Evolutionary conservation across 176 grass and related monocot genomes (phyloP).

Genomic region (Echinochloa phyllopogon): DNA sequence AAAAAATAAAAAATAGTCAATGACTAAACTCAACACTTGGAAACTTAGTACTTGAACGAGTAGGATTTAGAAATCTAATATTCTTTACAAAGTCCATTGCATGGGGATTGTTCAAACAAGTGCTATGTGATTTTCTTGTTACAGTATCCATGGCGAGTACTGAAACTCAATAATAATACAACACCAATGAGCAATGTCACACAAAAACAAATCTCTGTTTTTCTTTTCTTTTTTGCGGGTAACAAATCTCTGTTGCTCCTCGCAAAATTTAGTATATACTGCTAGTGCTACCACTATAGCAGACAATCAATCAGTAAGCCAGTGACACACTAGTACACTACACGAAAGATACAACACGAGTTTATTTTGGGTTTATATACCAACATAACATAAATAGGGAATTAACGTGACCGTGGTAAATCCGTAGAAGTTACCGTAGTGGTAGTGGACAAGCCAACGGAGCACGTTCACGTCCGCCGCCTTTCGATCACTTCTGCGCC

Average conservation of each 20-base stretch:
- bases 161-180: too few relatives aligned
- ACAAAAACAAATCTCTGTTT: neutral
- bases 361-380: neutral
- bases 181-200: neutral
- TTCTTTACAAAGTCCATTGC: too few relatives aligned
- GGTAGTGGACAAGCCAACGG: neutral
- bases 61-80: too few relatives aligned
- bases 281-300: neutral
- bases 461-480: neutral
- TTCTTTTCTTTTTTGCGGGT: too few relatives aligned
- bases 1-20: too few relatives aligned
- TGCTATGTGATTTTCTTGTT: too few relatives aligned
- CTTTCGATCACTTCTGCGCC: slow-evolving; percentile 43
- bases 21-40: too few relatives aligned
- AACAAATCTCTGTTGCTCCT: neutral
- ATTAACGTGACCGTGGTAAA: neutral
- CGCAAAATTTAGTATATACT: neutral
- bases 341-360: neutral
- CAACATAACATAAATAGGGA: neutral
- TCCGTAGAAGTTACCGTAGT: neutral
- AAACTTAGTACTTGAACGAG: too few relatives aligned
- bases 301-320: neutral
- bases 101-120: too few relatives aligned
- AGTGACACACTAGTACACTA: neutral
- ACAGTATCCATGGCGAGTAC: too few relatives aligned